Evolutionary conservation across 179 eudicot genomes (phyloP), one percentile per base, ranked within the genome.

Genomic region (Nepenthes alata): DNA sequence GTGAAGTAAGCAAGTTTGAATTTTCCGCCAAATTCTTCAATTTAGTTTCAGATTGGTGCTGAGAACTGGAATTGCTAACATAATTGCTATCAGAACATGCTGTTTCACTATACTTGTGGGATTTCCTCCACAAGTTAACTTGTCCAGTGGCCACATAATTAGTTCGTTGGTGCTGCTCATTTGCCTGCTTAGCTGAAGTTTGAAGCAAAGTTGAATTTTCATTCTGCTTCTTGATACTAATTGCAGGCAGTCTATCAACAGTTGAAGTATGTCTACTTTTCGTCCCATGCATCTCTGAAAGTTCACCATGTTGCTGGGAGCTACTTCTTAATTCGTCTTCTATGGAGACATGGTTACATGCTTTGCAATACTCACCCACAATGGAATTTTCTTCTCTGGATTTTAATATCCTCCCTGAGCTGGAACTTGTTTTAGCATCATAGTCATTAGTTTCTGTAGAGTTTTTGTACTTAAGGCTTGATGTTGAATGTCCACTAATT

Each of bases 401-500:
- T 50, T 65, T 55, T 36, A 58, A 73, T 44, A 41, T 63, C 54
- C 67, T 74, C 55, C 44, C 47, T 13, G 79, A 53, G 58, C 59
- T 69, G 35, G 71, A 60, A 71, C 70, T 50, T 35, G 72, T 59
- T 64, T 63, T 69, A 25, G 61, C 47, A 58, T 56, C 74, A 60
- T 47, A 58, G 48, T 57, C 70, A 63, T 68, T 13, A 53, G 16
- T 65, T 59, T 70, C 80, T 34, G 41, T 54, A 44, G 65, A 75
- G 2, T 72, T 73, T 69, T 81, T 78, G 68, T 70, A 63, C 35
- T 61, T 75, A 39, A 55, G 38, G 64, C 72, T 81, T 38, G 81
- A 72, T 52, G 71, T 77, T 25, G 57, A 65, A 48, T 71, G 68
- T 55, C 51, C 69, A 55, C 41, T 47, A 36, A 39, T 61, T 45